Evolutionary conservation across 2,329 filamentous ascomycete species (phyloP).

Genomic region (Kalmusia sp.): DNA sequence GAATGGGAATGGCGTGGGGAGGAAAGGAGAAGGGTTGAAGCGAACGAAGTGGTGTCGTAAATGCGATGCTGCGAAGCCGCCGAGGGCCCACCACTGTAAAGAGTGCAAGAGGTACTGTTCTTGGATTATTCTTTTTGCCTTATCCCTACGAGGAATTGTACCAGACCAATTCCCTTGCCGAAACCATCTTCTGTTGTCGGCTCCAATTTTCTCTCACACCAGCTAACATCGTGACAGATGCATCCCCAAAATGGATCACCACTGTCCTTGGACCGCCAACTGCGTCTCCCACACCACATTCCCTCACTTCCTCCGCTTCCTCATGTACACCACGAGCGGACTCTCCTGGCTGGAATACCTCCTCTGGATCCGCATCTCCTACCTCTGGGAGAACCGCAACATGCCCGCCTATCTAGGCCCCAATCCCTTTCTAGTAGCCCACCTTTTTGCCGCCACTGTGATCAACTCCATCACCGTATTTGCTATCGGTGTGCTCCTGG

Average conservation of each 20-base stretch:
- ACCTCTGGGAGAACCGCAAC: slow-evolving; percentile 70
- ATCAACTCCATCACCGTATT: slow-evolving; percentile 66
- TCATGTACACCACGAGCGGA: slow-evolving; percentile 71
- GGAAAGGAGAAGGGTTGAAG: slow-evolving; percentile 22
- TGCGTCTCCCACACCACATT: slow-evolving; percentile 84
- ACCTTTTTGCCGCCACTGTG: slow-evolving; percentile 67
- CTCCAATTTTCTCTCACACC: background rate
- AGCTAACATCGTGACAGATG: slow-evolving; percentile 56
- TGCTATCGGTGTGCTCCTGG: slow-evolving; percentile 69
- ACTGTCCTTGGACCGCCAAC: slow-evolving; percentile 85
- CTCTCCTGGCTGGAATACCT: slow-evolving; percentile 68
- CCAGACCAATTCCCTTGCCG: too few species aligned
- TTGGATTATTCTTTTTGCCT: background rate
- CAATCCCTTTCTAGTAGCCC: slow-evolving; percentile 62
- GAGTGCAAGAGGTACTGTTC: slow-evolving; percentile 66
- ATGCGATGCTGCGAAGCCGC: slow-evolving; percentile 76
- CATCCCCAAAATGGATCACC: slow-evolving; percentile 83
- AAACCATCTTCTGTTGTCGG: too few species aligned
- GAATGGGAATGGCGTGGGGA: slow-evolving; percentile 5
- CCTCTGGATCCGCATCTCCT: slow-evolving; percentile 64
- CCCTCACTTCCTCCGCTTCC: slow-evolving; percentile 82
- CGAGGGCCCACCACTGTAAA: slow-evolving; percentile 81
- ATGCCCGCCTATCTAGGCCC: slow-evolving; percentile 77
- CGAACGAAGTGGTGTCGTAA: slow-evolving; percentile 73
- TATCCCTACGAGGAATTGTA: too few species aligned